These are phyloP conservation scores for Populus trichocarpa DNA, from an alignment of 441 rosid species.

Conservation along the genomic window DNA sequence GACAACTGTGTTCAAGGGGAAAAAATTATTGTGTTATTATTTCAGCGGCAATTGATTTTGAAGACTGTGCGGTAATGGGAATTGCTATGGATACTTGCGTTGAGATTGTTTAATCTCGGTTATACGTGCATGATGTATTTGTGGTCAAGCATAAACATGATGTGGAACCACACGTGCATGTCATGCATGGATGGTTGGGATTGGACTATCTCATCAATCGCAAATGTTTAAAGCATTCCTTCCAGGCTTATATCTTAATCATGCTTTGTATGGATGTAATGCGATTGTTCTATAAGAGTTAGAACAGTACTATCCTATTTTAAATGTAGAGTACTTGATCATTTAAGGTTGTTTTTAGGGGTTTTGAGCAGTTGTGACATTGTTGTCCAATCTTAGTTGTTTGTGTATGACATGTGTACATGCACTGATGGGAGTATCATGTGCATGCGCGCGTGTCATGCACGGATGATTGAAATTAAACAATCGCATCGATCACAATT, in stretches of 20 bases:
- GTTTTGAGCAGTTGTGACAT: not conserved
- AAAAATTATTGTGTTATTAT: no score
- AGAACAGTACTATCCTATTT: not conserved
- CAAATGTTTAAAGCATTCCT: not conserved
- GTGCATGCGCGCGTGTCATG: not conserved
- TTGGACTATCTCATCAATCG: not conserved
- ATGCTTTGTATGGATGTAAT: not conserved
- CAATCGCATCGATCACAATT: not conserved
- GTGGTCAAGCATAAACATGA: not conserved
- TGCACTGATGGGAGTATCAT: not conserved
- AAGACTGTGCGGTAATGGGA: not conserved
- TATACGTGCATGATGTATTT: not conserved
- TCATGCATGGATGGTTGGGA: not conserved
- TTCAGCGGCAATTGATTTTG: no score
- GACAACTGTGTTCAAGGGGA: no score
- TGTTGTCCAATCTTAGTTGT: not conserved
- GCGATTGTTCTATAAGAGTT: not conserved
- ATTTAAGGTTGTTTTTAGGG: not conserved
- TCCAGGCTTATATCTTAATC: not conserved
- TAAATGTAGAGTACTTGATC: not conserved
- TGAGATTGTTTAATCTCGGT: not conserved
- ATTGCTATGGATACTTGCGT: not conserved
- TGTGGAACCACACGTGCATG: not conserved
- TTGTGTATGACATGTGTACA: not conserved
- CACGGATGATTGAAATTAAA: not conserved